Evolutionary conservation across 192 early-diverging fungal species (phyloP).

Genomic region (Spinellus fusiger): DNA sequence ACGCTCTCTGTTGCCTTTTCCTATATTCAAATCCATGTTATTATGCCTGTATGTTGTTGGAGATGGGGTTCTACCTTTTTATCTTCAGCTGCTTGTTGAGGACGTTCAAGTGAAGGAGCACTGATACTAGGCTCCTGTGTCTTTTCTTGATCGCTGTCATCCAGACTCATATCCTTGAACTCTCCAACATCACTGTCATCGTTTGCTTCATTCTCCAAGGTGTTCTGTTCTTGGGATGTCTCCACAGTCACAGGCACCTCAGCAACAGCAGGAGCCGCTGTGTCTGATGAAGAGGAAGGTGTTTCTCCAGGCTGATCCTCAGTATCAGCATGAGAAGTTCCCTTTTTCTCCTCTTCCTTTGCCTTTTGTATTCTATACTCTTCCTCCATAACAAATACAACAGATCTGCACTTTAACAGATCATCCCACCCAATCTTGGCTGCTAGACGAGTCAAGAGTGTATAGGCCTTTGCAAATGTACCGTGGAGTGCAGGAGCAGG

Average conservation of each 20-base stretch:
- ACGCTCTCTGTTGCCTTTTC: not conserved
- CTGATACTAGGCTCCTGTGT: conserved; percentile 8
- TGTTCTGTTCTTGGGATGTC: conserved; percentile 18
- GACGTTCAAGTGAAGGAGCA: conserved; percentile 28
- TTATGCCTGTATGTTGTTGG: not conserved
- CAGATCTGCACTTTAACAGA: conserved; percentile 75
- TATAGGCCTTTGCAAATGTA: conserved; percentile 89
- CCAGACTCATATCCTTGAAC: conserved; percentile 18
- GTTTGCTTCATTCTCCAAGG: conserved; percentile 19
- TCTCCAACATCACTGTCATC: conserved; percentile 27
- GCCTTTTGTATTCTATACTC: conserved; percentile 82
- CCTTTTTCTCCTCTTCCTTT: conserved; percentile 60
- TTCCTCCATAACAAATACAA: conserved; percentile 99
- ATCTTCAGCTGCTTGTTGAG: conserved; percentile 42
- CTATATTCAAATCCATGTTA: not conserved
- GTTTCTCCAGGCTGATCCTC: conserved; percentile 29
- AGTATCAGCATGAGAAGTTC: not conserved
- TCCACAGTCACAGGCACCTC: conserved; percentile 23
- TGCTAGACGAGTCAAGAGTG: conserved; percentile 73
- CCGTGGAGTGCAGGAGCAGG: conserved; percentile 87
- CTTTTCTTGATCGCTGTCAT: conserved; percentile 22
- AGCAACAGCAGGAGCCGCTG: conserved; percentile 29
- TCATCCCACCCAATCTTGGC: conserved; percentile 94
- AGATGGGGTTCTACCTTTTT: conserved; percentile 51
- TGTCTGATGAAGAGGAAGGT: conserved; percentile 5